Percentiles rank a stretch among this genome's conserved stretches.
Evolutionary conservation across 208 protist species (phyloP).

Genomic region (Trypanosoma vivax): DNA sequence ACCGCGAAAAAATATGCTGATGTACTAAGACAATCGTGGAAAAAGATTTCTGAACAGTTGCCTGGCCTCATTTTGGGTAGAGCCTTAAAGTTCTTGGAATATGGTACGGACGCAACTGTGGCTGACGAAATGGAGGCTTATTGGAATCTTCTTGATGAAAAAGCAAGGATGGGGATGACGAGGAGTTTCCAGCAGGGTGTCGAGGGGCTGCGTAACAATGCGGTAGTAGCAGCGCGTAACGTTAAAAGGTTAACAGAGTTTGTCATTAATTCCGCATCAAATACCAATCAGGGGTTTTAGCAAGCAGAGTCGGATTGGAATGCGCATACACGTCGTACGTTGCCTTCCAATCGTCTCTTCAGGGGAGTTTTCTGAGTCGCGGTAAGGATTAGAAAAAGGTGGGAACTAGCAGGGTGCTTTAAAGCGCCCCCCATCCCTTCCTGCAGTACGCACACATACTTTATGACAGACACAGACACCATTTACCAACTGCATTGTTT

Average conservation of each 20-base stretch:
- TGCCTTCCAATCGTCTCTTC: too few relatives aligned
- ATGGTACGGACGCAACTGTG: slow-evolving; percentile 26
- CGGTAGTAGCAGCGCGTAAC: slow-evolving; percentile 33
- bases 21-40: slow-evolving; percentile 39
- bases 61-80: slow-evolving; percentile 43
- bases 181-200: slow-evolving; percentile 50
- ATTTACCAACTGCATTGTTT: too few relatives aligned
- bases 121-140: slow-evolving; percentile 42
- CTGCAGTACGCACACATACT: too few relatives aligned
- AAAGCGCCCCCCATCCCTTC: too few relatives aligned
- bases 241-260: slow-evolving; percentile 16
- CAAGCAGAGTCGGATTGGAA: neutral
- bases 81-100: slow-evolving; percentile 41
- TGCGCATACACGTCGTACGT: too few relatives aligned
- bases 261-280: neutral
- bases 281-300: neutral
- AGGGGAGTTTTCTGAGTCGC: too few relatives aligned
- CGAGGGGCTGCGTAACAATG: slow-evolving; percentile 40
- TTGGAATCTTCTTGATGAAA: slow-evolving; percentile 27
- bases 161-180: slow-evolving; percentile 29
- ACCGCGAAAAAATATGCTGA: slow-evolving; percentile 22
- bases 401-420: too few relatives aligned
- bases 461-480: too few relatives aligned
- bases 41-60: slow-evolving; percentile 29
- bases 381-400: too few relatives aligned